Conservation (phyloP, 345 rosid species). For the Euphorbia tirucalli region DNA sequence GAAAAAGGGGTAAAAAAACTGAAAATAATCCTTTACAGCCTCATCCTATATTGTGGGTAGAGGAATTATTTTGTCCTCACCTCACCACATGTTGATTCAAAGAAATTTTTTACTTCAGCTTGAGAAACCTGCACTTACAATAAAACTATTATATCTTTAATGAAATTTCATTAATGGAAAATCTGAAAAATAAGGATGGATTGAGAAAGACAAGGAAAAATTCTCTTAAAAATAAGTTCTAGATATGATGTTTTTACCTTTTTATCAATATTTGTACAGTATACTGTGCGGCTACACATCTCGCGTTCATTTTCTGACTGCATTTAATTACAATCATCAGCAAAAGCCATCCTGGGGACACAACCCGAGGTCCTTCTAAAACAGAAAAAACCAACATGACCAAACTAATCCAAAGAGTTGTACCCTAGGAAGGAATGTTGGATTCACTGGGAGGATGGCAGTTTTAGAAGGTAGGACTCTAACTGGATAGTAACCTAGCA, state of each 20-base stretch:
- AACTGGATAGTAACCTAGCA: slow-evolving; percentile 84
- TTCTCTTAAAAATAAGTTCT: slow-evolving; percentile 6
- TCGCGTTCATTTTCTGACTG: slow-evolving; percentile 97
- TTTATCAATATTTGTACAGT: slow-evolving; percentile 90
- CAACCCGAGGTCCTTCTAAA: slow-evolving; percentile 10
- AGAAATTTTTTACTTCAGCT: slow-evolving; percentile 72
- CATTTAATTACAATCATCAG: slow-evolving; percentile 19
- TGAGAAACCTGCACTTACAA: slow-evolving; percentile 56
- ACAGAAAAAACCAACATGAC: slow-evolving; percentile 6
- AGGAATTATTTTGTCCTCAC: slow-evolving; percentile 36
- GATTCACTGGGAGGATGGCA: slow-evolving; percentile 95
- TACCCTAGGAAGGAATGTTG: slow-evolving; percentile 89
- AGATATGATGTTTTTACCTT: slow-evolving; percentile 41
- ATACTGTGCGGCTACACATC: slow-evolving; percentile 86
- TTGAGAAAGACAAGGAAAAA: background rate
- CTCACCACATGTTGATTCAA: slow-evolving; percentile 86
- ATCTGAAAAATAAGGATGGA: background rate
- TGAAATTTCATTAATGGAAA: background rate
- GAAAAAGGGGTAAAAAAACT: background rate
- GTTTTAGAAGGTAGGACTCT: slow-evolving; percentile 92
- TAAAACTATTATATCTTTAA: background rate
- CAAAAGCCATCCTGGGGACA: slow-evolving; percentile 5
- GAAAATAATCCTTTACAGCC: slow-evolving; percentile 6
- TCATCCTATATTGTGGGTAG: background rate
- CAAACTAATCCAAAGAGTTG: slow-evolving; percentile 13